Evolutionary conservation across 306 rosid genomes (phyloP), one percentile per base, ranked within the genome.

Genomic region (Corylus avellana): DNA sequence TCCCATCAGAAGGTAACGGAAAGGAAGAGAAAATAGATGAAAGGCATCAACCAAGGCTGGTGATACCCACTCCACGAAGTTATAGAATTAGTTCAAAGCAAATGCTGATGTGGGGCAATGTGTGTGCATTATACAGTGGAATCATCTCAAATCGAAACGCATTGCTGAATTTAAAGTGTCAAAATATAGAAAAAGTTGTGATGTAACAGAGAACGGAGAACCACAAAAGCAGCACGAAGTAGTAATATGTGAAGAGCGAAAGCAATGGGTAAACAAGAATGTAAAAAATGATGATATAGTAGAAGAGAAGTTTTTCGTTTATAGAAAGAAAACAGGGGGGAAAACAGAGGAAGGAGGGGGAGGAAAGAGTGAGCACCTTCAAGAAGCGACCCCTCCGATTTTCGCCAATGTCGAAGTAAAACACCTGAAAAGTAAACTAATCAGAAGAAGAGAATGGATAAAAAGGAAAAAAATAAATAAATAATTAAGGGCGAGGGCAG

Each of bases 311-410:
- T 10, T 49, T 11, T 49, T 12, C 53, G 53, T 3, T 48, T 49
- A 12, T 12, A 12, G 50, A 6, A 11, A 68, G 50, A 4, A 68
- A 68, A 64, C 22, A 58, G 51, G 22, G 25, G 16, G 3, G n/a
- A 3, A 54, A n/a, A 70, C 48, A 68, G 66, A 59, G 14, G 66
- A 59, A 27, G 14, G 32, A 25, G 37, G 66, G 35, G 20, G 35
- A 12, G 25, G 22, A 17, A 54, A n/a, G 47, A 39, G 29, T 16
- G 4, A 56, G 75, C 77, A 93, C 99, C 99, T 96, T 96, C 79
- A 96, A 89, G 91, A 96, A 96, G 71, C 99, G 99, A 54, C 99
- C 99, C 85, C 99, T 96, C 80, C 98, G 82, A 75, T 96, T 96
- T 87, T 96, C 98, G n/a, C 99, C 99, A 78, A 93, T 90, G 86